phyloP scores from a whole-genome alignment of 2,329 filamentous ascomycete species.

The Zymoseptoria brevis region DNA sequence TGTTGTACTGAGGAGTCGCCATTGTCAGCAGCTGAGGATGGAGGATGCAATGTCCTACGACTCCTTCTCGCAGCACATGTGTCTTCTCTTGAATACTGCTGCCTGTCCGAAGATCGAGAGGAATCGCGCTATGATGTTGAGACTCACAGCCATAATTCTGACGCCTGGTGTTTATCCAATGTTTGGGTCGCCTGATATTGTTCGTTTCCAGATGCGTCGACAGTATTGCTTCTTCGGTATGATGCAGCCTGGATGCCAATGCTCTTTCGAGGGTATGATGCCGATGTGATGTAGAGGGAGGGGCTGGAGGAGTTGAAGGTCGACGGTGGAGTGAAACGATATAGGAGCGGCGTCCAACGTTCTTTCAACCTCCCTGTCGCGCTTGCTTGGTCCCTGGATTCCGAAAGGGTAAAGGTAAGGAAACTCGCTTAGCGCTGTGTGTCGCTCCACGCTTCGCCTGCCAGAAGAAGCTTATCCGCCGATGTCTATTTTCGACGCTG shows the following conservation, averaged over 20 bases:
- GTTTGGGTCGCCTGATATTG: background rate
- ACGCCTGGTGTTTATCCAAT: constrained; percentile 5
- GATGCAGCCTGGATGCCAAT: background rate
- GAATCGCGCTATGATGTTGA: background rate
- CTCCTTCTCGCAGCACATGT: background rate
- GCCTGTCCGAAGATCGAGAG: constrained; percentile 1
- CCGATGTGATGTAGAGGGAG: background rate
- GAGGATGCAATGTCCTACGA: constrained; percentile 1
- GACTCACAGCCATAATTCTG: constrained; percentile 13
- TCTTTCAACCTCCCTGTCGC: too few species aligned
- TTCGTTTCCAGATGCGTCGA: background rate
- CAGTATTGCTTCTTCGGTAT: background rate
- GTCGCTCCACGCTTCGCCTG: too few species aligned
- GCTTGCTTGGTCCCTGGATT: too few species aligned
- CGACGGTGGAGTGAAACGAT: too few species aligned
- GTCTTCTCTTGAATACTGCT: constrained; percentile 2
- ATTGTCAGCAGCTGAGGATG: constrained; percentile 9
- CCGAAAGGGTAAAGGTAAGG: too few species aligned
- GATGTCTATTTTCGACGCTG: too few species aligned
- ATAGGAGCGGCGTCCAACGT: too few species aligned
- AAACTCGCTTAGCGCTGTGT: too few species aligned
- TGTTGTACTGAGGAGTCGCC: constrained; percentile 22
- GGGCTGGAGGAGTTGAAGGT: too few species aligned
- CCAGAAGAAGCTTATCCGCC: too few species aligned
- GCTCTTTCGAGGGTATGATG: background rate